These are phyloP conservation scores for Globisporangium heterothallicum DNA, from an alignment of 352 stramenopile species.

Conservation along the genomic window DNA sequence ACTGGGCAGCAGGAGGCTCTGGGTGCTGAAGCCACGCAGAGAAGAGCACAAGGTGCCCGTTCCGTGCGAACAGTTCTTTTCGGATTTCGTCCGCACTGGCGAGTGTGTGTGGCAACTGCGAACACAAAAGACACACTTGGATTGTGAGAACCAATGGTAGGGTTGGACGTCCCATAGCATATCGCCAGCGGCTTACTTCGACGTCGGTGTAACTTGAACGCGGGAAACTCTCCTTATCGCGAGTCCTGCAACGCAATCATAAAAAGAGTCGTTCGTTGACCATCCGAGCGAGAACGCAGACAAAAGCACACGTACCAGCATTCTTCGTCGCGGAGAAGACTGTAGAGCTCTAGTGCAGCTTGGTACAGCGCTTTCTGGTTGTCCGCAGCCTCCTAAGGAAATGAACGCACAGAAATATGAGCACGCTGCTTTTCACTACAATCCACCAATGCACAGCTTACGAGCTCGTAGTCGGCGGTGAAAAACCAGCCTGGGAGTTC, in stretches of 20 bases:
- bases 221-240: slow-evolving; percentile 77
- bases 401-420: neutral
- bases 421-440: neutral
- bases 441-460: slow-evolving; percentile 13
- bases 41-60: slow-evolving; percentile 64
- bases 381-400: slow-evolving; percentile 32
- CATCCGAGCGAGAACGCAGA: neutral
- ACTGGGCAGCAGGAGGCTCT: slow-evolving; percentile 62
- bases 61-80: slow-evolving; percentile 34
- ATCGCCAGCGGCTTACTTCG: slow-evolving; percentile 21
- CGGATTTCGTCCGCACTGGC: slow-evolving; percentile 17
- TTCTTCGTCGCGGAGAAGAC: slow-evolving; percentile 62
- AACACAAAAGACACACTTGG: neutral
- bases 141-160: neutral
- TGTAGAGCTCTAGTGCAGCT: slow-evolving; percentile 46
- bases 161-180: too few relatives aligned
- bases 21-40: slow-evolving; percentile 72
- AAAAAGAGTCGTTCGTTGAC: neutral
- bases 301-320: slow-evolving; percentile 36
- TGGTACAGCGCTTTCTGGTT: slow-evolving; percentile 44
- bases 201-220: slow-evolving; percentile 70
- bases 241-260: slow-evolving; percentile 29
- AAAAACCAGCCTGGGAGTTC: slow-evolving; percentile 69
- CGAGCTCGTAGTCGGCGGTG: slow-evolving; percentile 41
- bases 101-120: slow-evolving; percentile 27